Percentiles rank a stretch among this genome's conserved stretches.
Conservation (phyloP, 2,329 filamentous ascomycete species). For the Nigrospora osmanthi region DNA sequence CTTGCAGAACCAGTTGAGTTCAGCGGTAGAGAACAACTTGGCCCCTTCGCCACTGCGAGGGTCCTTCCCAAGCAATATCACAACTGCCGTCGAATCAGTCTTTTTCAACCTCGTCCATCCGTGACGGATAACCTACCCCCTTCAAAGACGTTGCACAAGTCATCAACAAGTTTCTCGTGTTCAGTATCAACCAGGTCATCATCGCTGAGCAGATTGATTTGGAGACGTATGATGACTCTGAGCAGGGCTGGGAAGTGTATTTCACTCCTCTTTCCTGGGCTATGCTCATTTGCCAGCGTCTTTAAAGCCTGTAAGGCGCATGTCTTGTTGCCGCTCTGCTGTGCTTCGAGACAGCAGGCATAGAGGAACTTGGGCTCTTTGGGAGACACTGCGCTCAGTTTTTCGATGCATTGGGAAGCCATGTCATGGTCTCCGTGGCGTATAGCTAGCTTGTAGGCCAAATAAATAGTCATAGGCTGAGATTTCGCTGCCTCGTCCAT, state of each 20-base stretch:
- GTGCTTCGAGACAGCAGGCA: conserved; percentile 72
- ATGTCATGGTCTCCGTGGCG: conserved; percentile 46
- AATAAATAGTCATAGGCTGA: conserved; percentile 60
- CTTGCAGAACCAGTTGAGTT: conserved; percentile 78
- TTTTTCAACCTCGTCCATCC: conserved; percentile 2
- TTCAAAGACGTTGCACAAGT: conserved; percentile 46
- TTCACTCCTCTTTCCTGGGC: conserved; percentile 34
- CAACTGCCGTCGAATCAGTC: conserved; percentile 24
- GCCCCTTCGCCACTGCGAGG: conserved; percentile 29
- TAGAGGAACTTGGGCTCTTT: conserved; percentile 61
- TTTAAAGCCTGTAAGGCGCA: conserved; percentile 54
- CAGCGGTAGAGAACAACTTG: conserved; percentile 50
- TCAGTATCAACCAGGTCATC: conserved; percentile 9
- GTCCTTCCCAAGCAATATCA: conserved; percentile 30
- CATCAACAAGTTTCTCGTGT: conserved; percentile 23
- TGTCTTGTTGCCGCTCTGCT: conserved; percentile 52
- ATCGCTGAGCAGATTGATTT: conserved; percentile 32
- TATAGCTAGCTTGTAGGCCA: conserved; percentile 69
- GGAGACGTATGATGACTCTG: conserved; percentile 49
- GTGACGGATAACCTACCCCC: conserved; percentile 26
- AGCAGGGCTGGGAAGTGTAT: conserved; percentile 58
- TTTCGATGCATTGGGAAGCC: conserved; percentile 56
- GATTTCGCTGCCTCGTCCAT: conserved; percentile 52
- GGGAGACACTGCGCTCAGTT: conserved; percentile 43
- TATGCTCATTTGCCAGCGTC: conserved; percentile 48